phyloP scores from a whole-genome alignment of 2,329 filamentous ascomycete genomes.

The Sporothrix sp. region DNA sequence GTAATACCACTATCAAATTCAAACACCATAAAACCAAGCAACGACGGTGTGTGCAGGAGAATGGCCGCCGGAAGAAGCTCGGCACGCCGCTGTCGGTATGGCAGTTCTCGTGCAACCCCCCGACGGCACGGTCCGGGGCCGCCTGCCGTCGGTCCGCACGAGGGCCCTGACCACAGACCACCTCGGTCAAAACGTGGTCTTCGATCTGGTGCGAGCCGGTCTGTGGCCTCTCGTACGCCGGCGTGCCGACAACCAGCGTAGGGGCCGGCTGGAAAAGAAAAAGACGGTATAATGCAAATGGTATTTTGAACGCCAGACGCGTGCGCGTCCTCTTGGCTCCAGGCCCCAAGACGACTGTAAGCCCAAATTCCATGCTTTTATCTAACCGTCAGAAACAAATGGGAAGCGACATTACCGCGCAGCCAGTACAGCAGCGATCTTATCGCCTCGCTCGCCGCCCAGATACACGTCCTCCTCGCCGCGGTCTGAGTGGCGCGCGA shows the following conservation, averaged over 20 bases:
- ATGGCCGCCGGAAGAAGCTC: neutral
- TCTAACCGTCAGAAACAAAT: neutral
- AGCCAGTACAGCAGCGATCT: slow-evolving; percentile 36
- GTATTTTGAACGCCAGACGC: too few species aligned
- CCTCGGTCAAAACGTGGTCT: slow-evolving; percentile 4
- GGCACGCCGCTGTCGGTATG: slow-evolving; percentile 3
- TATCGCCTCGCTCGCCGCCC: slow-evolving; percentile 46
- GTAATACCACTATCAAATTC: neutral
- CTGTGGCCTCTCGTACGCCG: slow-evolving; percentile 4
- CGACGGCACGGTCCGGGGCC: neutral
- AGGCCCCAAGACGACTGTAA: too few species aligned
- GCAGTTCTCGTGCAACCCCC: slow-evolving; percentile 5
- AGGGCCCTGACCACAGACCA: slow-evolving; percentile 2
- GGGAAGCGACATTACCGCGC: slow-evolving; percentile 10
- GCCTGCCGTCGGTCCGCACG: slow-evolving; percentile 2
- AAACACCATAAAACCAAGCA: neutral
- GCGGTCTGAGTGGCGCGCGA: slow-evolving; percentile 50
- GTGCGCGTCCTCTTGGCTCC: too few species aligned
- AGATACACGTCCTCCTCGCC: slow-evolving; percentile 50
- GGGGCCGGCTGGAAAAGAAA: too few species aligned
- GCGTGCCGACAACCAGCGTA: neutral
- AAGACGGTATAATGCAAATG: too few species aligned
- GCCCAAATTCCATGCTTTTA: too few species aligned
- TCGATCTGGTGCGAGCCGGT: slow-evolving; percentile 4
- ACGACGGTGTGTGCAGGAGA: neutral